Percentiles rank a stretch among this genome's conserved stretches.
phyloP scores from a whole-genome alignment of 1,139 yeast genomes.

The Schwanniomyces etchellsii region DNA sequence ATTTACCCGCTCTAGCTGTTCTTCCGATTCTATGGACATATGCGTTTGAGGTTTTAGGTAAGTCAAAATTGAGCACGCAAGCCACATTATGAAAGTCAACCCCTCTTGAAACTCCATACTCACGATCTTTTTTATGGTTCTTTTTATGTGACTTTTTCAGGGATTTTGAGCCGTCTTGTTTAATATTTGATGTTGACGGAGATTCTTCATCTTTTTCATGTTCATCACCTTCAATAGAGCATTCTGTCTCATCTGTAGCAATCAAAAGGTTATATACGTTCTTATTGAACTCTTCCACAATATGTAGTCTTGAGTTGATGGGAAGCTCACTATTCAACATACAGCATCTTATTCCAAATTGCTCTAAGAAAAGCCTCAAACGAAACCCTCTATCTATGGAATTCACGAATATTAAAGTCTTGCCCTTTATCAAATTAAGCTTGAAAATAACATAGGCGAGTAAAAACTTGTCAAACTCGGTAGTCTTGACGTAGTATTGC shows the following conservation, averaged over 20 bases:
- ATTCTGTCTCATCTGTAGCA: slow-evolving; percentile 89
- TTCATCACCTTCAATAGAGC: slow-evolving; percentile 42
- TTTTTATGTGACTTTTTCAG: slow-evolving; percentile 19
- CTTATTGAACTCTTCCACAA: slow-evolving; percentile 92
- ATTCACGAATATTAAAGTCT: slow-evolving; percentile 86
- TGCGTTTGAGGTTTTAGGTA: slow-evolving; percentile 85
- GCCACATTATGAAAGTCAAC: slow-evolving; percentile 96
- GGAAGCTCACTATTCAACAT: slow-evolving; percentile 92
- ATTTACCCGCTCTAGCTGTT: slow-evolving; percentile 95
- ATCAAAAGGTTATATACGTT: slow-evolving; percentile 81
- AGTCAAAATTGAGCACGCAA: slow-evolving; percentile 91
- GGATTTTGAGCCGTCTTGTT: slow-evolving; percentile 12
- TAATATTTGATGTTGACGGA: slow-evolving; percentile 7
- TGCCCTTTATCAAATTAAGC: slow-evolving; percentile 83
- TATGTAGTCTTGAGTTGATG: slow-evolving; percentile 85
- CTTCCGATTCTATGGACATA: slow-evolving; percentile 95
- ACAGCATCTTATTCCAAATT: slow-evolving; percentile 87
- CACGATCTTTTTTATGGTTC: slow-evolving; percentile 51
- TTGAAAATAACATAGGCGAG: slow-evolving; percentile 89
- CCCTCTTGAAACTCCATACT: slow-evolving; percentile 95
- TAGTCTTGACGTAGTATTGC: slow-evolving; percentile 82
- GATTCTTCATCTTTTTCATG: slow-evolving; percentile 34
- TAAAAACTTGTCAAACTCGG: slow-evolving; percentile 88
- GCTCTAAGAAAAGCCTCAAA: slow-evolving; percentile 84
- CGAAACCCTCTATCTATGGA: slow-evolving; percentile 94